Percentiles rank a stretch among this genome's conserved stretches.
Evolutionary conservation across 805 yeast genomes (phyloP).

Genomic region (Metschnikowia continentalis): DNA sequence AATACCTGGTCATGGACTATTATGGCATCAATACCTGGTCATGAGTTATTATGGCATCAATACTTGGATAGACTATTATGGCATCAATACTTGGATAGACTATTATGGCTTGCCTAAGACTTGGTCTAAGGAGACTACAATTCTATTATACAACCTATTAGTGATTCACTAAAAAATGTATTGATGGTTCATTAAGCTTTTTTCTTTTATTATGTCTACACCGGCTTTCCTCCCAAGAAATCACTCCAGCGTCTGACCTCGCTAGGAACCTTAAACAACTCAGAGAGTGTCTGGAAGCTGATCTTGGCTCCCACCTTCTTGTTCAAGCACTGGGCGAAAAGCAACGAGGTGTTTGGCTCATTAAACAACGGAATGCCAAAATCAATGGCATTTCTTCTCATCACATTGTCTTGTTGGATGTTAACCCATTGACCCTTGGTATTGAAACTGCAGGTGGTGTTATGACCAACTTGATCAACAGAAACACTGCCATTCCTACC

Average conservation of each 20-base stretch:
- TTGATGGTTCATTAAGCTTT: too few relatives aligned
- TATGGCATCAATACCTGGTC: too few relatives aligned
- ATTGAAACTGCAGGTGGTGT: constrained; percentile 23
- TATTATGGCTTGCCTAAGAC: too few relatives aligned
- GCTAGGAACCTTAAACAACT: constrained; percentile 59
- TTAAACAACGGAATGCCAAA: constrained; percentile 94
- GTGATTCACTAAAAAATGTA: too few relatives aligned
- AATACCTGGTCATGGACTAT: too few relatives aligned
- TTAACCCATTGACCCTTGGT: constrained; percentile 22
- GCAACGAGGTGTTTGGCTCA: constrained; percentile 88
- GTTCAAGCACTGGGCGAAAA: constrained; percentile 81
- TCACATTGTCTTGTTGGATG: constrained; percentile 51
- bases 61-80: too few relatives aligned
- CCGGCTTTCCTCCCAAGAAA: constrained; percentile 90
- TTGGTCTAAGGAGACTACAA: too few relatives aligned
- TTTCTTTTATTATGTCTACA: constrained; percentile 27
- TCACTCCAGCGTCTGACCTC: constrained; percentile 98
- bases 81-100: too few relatives aligned
- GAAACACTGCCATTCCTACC: constrained; percentile 22
- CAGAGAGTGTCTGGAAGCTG: constrained; percentile 37
- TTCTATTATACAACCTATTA: too few relatives aligned
- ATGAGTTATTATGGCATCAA: too few relatives aligned
- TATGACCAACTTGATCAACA: constrained; percentile 20
- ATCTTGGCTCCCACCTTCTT: constrained; percentile 58
- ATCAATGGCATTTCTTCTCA: constrained; percentile 99